Percentiles rank a stretch among this genome's conserved stretches.
Evolutionary conservation across 768 basidiomycete genomes (phyloP).

Genomic region (Hemileccinum rubropunctum): DNA sequence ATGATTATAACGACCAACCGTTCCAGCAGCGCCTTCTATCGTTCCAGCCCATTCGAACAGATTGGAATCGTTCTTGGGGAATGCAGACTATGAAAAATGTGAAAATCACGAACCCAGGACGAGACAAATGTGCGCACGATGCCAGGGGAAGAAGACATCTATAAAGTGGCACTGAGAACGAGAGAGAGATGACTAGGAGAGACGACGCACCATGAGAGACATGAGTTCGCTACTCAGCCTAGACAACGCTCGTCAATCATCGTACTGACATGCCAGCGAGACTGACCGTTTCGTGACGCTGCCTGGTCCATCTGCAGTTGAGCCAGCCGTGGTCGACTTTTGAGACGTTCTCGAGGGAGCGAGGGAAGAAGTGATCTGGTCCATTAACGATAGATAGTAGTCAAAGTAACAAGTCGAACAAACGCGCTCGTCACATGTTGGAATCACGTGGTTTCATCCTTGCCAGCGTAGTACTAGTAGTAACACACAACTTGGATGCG

Average conservation of each 20-base stretch:
- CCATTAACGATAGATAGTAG: conserved; percentile 47
- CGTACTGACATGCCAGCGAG: neutral
- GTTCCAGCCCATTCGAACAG: conserved; percentile 90
- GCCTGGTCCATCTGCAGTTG: conserved; percentile 58
- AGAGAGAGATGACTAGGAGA: neutral
- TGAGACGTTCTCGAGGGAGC: conserved; percentile 54
- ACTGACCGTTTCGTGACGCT: conserved; percentile 81
- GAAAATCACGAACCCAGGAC: neutral
- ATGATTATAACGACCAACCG: conserved; percentile 34
- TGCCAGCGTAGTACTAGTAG: no score
- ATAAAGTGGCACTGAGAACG: conserved; percentile 9
- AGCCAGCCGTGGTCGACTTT: conserved; percentile 55
- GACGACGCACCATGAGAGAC: conserved; percentile 75
- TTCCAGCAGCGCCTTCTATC: conserved; percentile 77
- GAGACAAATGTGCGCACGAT: conserved; percentile 52
- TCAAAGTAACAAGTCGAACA: neutral
- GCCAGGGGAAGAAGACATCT: conserved; percentile 90
- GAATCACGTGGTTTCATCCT: no score
- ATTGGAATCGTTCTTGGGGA: conserved; percentile 83
- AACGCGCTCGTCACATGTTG: conserved; percentile 34
- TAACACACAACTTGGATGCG: conserved; percentile 8
- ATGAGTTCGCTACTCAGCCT: conserved; percentile 84
- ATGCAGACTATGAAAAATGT: conserved; percentile 62
- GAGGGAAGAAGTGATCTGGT: conserved; percentile 65
- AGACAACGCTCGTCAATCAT: conserved; percentile 4